Conservation (phyloP, 139 green algal genomes). For the Chlorella sp. region DNA sequence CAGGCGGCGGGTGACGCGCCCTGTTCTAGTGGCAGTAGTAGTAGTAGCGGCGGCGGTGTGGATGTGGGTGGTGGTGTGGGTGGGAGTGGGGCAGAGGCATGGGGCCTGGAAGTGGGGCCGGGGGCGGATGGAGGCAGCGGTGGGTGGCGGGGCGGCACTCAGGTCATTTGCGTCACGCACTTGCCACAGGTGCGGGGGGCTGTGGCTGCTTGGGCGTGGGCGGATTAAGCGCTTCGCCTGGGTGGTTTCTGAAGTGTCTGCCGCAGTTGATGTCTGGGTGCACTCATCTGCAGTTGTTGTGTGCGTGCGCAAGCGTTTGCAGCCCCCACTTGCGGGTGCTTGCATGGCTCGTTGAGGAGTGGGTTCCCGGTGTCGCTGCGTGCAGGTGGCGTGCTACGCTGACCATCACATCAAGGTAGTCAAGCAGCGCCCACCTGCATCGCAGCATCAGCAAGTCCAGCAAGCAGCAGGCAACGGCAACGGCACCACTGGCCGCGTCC, state of each 20-base stretch:
- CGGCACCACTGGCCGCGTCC: conserved; percentile 17
- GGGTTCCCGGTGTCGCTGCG: not conserved
- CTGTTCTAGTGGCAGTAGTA: no score
- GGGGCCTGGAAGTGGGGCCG: no score
- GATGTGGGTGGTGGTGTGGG: no score
- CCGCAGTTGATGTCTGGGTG: no score
- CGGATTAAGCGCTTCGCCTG: not conserved
- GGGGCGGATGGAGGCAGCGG: not conserved
- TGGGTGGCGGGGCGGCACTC: conserved; percentile 6
- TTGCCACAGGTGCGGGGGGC: conserved; percentile 55
- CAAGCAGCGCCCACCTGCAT: conserved; percentile 29
- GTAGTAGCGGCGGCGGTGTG: no score
- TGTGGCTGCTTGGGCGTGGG: not conserved
- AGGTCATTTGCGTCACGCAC: conserved; percentile 77
- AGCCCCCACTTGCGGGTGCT: not conserved
- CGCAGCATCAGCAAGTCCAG: no score
- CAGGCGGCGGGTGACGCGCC: no score
- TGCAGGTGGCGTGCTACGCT: conserved; percentile 70
- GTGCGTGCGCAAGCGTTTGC: not conserved
- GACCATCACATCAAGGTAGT: conserved; percentile 58
- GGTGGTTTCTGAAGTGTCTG: not conserved
- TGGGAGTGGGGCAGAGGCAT: no score
- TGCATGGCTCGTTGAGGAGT: not conserved
- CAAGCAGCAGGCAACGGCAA: no score
- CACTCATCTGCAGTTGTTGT: no score